Percentiles rank a stretch among this genome's conserved stretches.
Evolutionary conservation across 306 rosid genomes (phyloP).

Genomic region (Ormosia semicastrata): DNA sequence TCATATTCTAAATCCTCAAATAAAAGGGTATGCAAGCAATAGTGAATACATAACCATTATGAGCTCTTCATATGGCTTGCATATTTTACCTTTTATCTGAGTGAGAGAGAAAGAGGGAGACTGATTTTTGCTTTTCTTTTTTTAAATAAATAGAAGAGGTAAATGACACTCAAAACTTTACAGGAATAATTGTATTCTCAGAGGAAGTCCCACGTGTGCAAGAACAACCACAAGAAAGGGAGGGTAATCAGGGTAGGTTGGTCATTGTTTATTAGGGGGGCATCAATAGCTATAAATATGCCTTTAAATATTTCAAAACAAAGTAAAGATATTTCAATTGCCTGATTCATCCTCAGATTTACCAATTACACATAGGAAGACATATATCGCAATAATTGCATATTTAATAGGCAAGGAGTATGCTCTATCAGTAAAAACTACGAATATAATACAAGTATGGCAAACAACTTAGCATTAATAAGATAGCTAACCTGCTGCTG

Average conservation of each 20-base stretch:
- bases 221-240: too few species aligned
- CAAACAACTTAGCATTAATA: too few species aligned
- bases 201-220: too few species aligned
- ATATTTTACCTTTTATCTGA: not conserved
- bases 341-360: too few species aligned
- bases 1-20: not conserved
- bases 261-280: too few species aligned
- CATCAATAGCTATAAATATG: too few species aligned
- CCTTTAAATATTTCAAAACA: too few species aligned
- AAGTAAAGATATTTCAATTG: too few species aligned
- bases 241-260: too few species aligned
- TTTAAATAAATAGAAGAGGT: not conserved
- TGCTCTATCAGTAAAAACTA: not conserved
- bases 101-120: not conserved
- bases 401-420: not conserved
- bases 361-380: too few species aligned
- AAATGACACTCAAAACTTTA: not conserved
- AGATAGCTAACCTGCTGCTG: slow-evolving; percentile 79
- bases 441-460: not conserved
- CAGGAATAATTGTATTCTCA: not conserved
- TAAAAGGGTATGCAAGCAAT: not conserved
- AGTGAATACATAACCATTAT: not conserved
- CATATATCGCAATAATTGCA: not conserved
- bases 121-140: not conserved
- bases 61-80: not conserved